Conservation (phyloP, 192 early-diverging fungal species). For the Coemansia sp. region DNA sequence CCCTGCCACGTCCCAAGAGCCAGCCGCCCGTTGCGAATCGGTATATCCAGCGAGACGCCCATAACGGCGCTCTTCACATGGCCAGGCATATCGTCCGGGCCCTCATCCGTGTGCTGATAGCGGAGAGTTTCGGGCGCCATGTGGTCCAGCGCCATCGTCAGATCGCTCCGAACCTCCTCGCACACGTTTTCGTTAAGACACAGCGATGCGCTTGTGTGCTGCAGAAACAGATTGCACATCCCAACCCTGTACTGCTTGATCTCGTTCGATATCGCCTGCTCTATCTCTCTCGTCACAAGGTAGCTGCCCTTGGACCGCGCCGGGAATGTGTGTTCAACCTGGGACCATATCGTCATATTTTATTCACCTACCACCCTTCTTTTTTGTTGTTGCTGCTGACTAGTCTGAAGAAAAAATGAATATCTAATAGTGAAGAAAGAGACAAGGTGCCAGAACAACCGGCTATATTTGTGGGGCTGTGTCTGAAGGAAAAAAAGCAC, state of each 20-base stretch:
- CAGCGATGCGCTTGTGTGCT: slow-evolving; percentile 89
- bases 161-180: slow-evolving; percentile 72
- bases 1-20: slow-evolving; percentile 87
- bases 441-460: neutral
- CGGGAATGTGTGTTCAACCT: slow-evolving; percentile 62
- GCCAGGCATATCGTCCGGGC: slow-evolving; percentile 89
- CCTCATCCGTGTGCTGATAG: slow-evolving; percentile 84
- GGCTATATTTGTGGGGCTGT: too few relatives aligned
- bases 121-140: slow-evolving; percentile 77
- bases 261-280: slow-evolving; percentile 54
- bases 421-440: neutral
- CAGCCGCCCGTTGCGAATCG: slow-evolving; percentile 75
- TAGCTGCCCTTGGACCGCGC: slow-evolving; percentile 70
- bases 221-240: slow-evolving; percentile 85
- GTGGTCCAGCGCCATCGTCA: slow-evolving; percentile 83
- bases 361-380: too few relatives aligned
- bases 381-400: too few relatives aligned
- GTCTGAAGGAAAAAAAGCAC: too few relatives aligned
- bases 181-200: slow-evolving; percentile 89
- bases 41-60: slow-evolving; percentile 83
- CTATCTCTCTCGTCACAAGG: slow-evolving; percentile 72
- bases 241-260: slow-evolving; percentile 68
- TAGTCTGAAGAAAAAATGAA: neutral
- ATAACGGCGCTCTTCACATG: slow-evolving; percentile 84
- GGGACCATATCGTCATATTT: slow-evolving; percentile 60